phyloP scores from a whole-genome alignment of 108 stramenopile genomes.

The Cyclostephanos tholiformis region DNA sequence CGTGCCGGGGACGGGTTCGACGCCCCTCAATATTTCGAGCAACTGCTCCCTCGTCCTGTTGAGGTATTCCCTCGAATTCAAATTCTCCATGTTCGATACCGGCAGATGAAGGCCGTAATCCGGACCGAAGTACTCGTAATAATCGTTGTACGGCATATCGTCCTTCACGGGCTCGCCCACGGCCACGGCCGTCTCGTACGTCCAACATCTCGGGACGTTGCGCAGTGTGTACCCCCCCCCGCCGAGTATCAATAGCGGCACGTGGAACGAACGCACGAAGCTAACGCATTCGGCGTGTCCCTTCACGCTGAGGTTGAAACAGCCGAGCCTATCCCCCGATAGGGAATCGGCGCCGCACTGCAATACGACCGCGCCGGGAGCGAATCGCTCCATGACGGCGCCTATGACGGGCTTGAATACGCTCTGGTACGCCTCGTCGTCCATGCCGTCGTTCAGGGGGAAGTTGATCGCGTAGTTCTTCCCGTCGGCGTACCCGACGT shows the following conservation, averaged over 20 bases:
- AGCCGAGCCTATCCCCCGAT: slow-evolving; percentile 97
- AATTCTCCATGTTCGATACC: slow-evolving; percentile 85
- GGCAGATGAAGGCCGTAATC: slow-evolving; percentile 96
- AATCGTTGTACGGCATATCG: slow-evolving; percentile 99
- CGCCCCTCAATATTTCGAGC: slow-evolving; percentile 70
- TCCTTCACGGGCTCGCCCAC: slow-evolving; percentile 78
- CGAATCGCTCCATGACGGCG: slow-evolving; percentile 96
- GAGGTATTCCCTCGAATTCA: slow-evolving; percentile 72
- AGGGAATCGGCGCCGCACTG: slow-evolving; percentile 99
- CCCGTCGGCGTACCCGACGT: slow-evolving; percentile 95
- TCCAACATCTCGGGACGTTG: slow-evolving; percentile 97
- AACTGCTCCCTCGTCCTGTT: slow-evolving; percentile 72
- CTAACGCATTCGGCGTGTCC: slow-evolving; percentile 94
- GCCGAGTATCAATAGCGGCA: slow-evolving; percentile 95
- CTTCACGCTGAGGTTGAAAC: slow-evolving; percentile 96
- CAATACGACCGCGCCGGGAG: slow-evolving; percentile 97
- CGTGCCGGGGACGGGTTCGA: slow-evolving; percentile 83
- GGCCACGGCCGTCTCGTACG: slow-evolving; percentile 94
- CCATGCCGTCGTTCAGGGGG: slow-evolving; percentile 95
- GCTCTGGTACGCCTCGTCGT: slow-evolving; percentile 86
- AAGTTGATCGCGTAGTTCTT: slow-evolving; percentile 95
- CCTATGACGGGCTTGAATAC: slow-evolving; percentile 97
- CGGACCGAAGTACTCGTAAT: slow-evolving; percentile 98
- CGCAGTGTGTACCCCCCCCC: slow-evolving; percentile 99
- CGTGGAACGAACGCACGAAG: slow-evolving; percentile 87